Conservation (phyloP, 2,329 filamentous ascomycete genomes). For the Botrytis cinerea region DNA sequence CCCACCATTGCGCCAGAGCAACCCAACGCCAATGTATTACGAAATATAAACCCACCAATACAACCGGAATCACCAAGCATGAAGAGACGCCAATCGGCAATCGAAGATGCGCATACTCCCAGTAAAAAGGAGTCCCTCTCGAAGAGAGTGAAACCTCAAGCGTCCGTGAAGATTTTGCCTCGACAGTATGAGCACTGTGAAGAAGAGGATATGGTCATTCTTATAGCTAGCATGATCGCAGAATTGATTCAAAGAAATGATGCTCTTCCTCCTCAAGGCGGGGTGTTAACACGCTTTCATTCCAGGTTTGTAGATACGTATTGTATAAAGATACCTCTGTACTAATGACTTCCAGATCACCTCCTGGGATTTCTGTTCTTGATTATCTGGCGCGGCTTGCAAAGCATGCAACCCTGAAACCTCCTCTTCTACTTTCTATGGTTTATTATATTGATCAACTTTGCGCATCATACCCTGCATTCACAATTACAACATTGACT, state of each 20-base stretch:
- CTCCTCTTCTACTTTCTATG: conserved; percentile 95
- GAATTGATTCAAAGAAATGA: conserved; percentile 95
- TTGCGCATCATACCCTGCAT: conserved; percentile 87
- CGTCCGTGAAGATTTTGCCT: conserved; percentile 63
- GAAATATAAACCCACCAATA: conserved; percentile 36
- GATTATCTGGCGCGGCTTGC: conserved; percentile 93
- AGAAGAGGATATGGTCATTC: conserved; percentile 81
- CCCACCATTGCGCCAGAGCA: conserved; percentile 14
- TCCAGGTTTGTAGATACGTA: conserved; percentile 63
- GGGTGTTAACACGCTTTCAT: conserved; percentile 90
- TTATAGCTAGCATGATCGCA: conserved; percentile 94
- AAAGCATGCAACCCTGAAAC: conserved; percentile 88
- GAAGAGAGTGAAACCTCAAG: conserved; percentile 56
- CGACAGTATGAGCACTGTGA: conserved; percentile 78
- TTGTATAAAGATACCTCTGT: not conserved
- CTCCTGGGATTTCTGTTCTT: conserved; percentile 89
- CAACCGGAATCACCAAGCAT: conserved; percentile 39
- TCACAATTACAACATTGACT: conserved; percentile 94
- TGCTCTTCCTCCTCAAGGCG: conserved; percentile 77
- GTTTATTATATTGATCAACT: conserved; percentile 98
- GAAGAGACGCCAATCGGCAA: conserved; percentile 42
- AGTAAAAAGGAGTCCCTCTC: conserved; percentile 31
- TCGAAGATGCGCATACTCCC: conserved; percentile 20
- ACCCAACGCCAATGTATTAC: not conserved
- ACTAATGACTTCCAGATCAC: conserved; percentile 44